Base-by-base conservation (phyloP, 1,139 yeast species). In the Saccharomycopsis hybrid region DNA sequence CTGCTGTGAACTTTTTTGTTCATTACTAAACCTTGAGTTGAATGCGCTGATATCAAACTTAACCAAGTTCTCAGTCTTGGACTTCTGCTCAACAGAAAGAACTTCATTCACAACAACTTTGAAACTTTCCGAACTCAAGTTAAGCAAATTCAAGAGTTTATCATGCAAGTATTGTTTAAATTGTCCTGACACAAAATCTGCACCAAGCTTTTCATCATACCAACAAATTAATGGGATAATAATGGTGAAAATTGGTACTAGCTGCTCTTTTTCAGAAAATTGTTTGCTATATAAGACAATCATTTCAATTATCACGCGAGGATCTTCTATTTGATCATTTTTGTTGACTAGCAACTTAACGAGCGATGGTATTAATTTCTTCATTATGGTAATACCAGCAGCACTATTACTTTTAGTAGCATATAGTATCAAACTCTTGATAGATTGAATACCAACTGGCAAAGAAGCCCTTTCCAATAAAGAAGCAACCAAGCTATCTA, bases 371-470 rank as follows among this genome's bases (percentile, higher is more conserved):
- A 80, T 59, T 50, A 79, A 63, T 37, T 59, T 54, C 43, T 64
- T 64, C 47, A 74, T 54, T 4, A 69, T 62, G 18, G 56, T 63
- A 52, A 56, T 63, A 58, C 55, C 68, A 56, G 45, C 64, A 31
- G 64, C 65, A 9, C 59, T 57, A n/a, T 55, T 56, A 11, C 57
- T 55, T 4, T 59, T 64, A 13, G 63, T 60, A 1, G 72, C 65
- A 18, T 75, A 63, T 27, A 70, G 72, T 40, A 85, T 70, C 56
- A 84, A 69, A 0, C 82, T 71, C 52, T 74, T 78, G 41, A 83
- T 68, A 46, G 88, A 77, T 55, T 78, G 85, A 4, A 80, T 66
- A 1, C 81, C 75, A 46, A 80, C 69, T 0, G 76, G 59, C 3
- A 74, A 65, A 25, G 68, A 59, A 3, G 66, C 66, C 55, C 70